Percentiles rank a stretch among this genome's conserved stretches.
Evolutionary conservation across 768 basidiomycete species (phyloP).

Genomic region (Vararia minispora): DNA sequence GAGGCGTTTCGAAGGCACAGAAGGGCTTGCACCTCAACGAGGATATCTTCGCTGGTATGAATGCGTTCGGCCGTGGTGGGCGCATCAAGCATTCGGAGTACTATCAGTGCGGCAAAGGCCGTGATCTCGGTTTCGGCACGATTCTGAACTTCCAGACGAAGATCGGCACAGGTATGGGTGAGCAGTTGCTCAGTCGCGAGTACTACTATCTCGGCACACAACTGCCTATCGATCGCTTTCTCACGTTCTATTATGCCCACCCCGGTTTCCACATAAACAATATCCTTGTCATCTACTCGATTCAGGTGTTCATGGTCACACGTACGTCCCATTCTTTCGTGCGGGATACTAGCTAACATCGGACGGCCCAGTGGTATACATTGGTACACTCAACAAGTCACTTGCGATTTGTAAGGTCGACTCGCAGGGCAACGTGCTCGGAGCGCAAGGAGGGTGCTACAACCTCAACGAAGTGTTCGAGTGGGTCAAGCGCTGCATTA

Average conservation of each 20-base stretch:
- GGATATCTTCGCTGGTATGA: slow-evolving; percentile 99
- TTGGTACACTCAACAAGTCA: slow-evolving; percentile 94
- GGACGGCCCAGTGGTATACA: slow-evolving; percentile 59
- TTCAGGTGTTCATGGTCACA: slow-evolving; percentile 96
- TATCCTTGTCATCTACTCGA: slow-evolving; percentile 95
- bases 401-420: slow-evolving; percentile 83
- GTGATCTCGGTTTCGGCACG: slow-evolving; percentile 98
- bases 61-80: slow-evolving; percentile 93
- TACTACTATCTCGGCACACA: slow-evolving; percentile 99
- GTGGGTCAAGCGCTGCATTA: slow-evolving; percentile 95
- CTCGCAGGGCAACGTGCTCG: slow-evolving; percentile 64
- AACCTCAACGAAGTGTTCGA: slow-evolving; percentile 94
- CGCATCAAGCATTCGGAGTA: slow-evolving; percentile 99
- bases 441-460: slow-evolving; percentile 88
- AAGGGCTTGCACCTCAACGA: slow-evolving; percentile 98
- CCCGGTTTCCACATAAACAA: slow-evolving; percentile 99
- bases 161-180: slow-evolving; percentile 99
- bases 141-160: slow-evolving; percentile 99
- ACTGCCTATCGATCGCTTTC: slow-evolving; percentile 94
- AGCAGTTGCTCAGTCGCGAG: slow-evolving; percentile 99
- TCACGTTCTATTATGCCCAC: slow-evolving; percentile 99
- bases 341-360: not conserved
- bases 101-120: slow-evolving; percentile 98
- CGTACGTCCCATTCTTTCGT: slow-evolving; percentile 35
- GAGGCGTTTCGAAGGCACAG: slow-evolving; percentile 98